Percentiles rank a stretch among this genome's conserved stretches.
phyloP scores from a whole-genome alignment of 169 alveolate species.

The Cyclospora cayetanensis region DNA sequence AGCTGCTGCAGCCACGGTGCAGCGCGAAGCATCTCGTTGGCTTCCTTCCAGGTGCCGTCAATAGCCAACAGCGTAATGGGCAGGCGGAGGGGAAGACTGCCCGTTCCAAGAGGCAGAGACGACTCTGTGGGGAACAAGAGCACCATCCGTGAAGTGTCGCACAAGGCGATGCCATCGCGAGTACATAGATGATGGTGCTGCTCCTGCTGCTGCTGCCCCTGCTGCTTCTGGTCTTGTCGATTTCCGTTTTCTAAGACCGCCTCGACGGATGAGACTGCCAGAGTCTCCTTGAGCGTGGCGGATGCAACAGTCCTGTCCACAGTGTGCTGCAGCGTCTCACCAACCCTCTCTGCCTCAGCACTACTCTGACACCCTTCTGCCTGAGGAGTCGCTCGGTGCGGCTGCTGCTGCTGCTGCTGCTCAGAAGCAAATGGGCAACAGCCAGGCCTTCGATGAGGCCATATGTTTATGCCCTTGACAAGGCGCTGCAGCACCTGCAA shows the following conservation, averaged over 20 bases:
- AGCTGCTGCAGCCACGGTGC: conserved; percentile 62
- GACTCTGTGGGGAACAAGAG: conserved; percentile 58
- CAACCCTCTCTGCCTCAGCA: background rate
- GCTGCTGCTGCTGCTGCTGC: conserved; percentile 42
- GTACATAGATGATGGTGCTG: conserved; percentile 26
- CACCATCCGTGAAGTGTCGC: conserved; percentile 38
- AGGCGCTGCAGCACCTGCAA: conserved; percentile 53
- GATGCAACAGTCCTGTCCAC: background rate
- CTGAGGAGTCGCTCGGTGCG: background rate
- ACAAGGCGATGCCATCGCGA: conserved; percentile 35
- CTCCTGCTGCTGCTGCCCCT: conserved; percentile 16
- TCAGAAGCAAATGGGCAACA: conserved; percentile 58
- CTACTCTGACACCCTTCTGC: background rate
- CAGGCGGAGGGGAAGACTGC: conserved; percentile 59
- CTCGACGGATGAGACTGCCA: background rate
- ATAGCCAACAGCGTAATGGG: conserved; percentile 66
- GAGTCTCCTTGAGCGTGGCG: background rate
- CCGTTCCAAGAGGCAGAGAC: conserved; percentile 24
- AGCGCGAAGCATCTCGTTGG: conserved; percentile 64
- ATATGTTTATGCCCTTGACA: conserved; percentile 36
- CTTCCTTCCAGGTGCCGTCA: conserved; percentile 72
- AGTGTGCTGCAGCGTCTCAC: background rate
- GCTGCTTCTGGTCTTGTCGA: background rate
- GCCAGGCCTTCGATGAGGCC: conserved; percentile 62
- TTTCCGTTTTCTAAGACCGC: too few relatives aligned